Base-by-base conservation (phyloP, 768 basidiomycete species). In the Vararia minispora region DNA sequence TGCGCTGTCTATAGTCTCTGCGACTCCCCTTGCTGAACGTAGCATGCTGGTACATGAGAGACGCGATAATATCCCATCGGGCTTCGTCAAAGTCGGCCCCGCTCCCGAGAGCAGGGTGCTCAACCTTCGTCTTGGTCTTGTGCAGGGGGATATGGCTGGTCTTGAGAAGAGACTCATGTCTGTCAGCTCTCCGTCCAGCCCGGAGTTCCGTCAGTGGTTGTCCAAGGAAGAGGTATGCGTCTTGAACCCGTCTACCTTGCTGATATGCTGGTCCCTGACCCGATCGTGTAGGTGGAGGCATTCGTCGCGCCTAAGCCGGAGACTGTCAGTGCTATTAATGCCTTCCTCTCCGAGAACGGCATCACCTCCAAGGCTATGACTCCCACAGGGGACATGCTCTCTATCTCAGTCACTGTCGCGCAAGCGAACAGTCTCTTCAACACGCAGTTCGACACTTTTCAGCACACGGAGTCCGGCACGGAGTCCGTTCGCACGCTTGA, bases 351-450 rank as follows among this genome's bases (percentile, higher is more conserved):
- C 3, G 28, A 27, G 5, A 35, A 50, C 18, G 46, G 46, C 24
- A 8, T 48, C n/a, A 44, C 31, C 22, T n/a, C 45, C 8, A 30
- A 27, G 24, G 36, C 24, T 5, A 9, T 37, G 32, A 41, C 50
- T 5, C 45, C 46, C 17, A 44, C 44, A 11, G 44, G 47, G 4
- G 50, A 50, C 40, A 64, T 62, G 63, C 37, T 66, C 3, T 24
- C 35, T 5, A 17, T 48, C 28, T 29, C 34, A 5, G 21, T 49
- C 18, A 37, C 43, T 9, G 44, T 48, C 23, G 26, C 30, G n/a
- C 32, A 42, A 18, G 51, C 49, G n/a, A 44, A 50, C 32, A 26
- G 20, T 6, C 33, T 49, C 6, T 41, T 52, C 25, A 33, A 41
- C 33, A 39, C 49, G 2, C 31, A 52, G 8, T 52, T 50, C 39